Conservation (phyloP, 768 basidiomycete genomes). For the Favolaschia claudopus region DNA sequence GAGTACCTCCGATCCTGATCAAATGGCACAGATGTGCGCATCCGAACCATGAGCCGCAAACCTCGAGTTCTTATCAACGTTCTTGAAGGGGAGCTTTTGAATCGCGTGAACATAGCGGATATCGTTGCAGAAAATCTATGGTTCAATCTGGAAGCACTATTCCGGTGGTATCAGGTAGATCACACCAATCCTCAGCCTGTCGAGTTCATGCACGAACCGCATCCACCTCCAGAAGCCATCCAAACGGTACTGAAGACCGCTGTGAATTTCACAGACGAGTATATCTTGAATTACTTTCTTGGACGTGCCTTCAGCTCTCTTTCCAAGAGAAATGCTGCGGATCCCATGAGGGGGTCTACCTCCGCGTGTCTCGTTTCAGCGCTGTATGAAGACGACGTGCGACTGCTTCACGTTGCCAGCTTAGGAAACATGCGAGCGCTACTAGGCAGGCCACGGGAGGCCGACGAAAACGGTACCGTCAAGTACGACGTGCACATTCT, state of each 20-base stretch:
- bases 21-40: constrained; percentile 5
- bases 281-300: constrained; percentile 4
- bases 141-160: constrained; percentile 16
- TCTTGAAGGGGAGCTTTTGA: constrained; percentile 19
- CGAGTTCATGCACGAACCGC: constrained; percentile 15
- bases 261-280: constrained; percentile 11
- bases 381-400: constrained; percentile 45
- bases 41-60: constrained; percentile 9
- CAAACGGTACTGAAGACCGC: constrained; percentile 2
- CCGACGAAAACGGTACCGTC: constrained; percentile 31
- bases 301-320: constrained; percentile 12
- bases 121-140: constrained; percentile 13
- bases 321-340: constrained; percentile 7
- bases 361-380: constrained; percentile 18
- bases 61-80: constrained; percentile 6
- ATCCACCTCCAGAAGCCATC: constrained; percentile 15
- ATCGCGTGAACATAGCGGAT: constrained; percentile 1
- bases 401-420: constrained; percentile 44
- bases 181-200: constrained; percentile 22
- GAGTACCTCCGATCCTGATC: too few relatives aligned
- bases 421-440: constrained; percentile 53
- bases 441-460: constrained; percentile 40
- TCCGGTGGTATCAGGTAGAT: constrained; percentile 18
- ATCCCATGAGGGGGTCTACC: neutral
- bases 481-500: constrained; percentile 49